Conservation (phyloP, 192 early-diverging fungal genomes). For the Martensiomyces pterosporus region DNA sequence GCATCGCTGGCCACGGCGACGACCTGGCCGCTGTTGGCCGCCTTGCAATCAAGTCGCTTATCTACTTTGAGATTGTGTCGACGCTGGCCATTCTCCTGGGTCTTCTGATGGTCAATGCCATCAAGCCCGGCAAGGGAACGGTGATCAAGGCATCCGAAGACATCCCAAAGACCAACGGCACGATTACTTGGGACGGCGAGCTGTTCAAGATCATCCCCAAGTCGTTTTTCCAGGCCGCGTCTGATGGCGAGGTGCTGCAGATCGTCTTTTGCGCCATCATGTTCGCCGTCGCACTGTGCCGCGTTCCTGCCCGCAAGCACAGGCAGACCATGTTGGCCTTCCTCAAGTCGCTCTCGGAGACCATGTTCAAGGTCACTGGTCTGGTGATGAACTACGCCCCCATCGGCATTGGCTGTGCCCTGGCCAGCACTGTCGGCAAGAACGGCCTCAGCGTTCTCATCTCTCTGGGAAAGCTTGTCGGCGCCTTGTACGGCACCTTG, state of each 20-base stretch:
- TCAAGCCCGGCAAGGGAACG: constrained; percentile 60
- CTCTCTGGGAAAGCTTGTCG: constrained; percentile 63
- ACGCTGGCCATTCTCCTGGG: constrained; percentile 64
- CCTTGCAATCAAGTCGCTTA: constrained; percentile 62
- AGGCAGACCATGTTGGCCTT: constrained; percentile 51
- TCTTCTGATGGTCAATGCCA: constrained; percentile 58
- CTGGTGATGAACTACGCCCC: constrained; percentile 66
- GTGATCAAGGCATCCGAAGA: constrained; percentile 14
- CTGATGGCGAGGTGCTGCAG: constrained; percentile 48
- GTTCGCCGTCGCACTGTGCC: constrained; percentile 59
- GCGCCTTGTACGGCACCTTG: constrained; percentile 57
- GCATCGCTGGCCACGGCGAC: constrained; percentile 70
- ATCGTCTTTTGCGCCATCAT: constrained; percentile 62
- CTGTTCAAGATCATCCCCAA: constrained; percentile 58
- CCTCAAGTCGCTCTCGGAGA: constrained; percentile 52
- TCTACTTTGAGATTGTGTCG: constrained; percentile 64
- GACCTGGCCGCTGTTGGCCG: constrained; percentile 58
- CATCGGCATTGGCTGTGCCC: constrained; percentile 60
- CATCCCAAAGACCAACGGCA: constrained; percentile 6
- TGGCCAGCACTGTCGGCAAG: constrained; percentile 58
- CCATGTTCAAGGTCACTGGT: constrained; percentile 63
- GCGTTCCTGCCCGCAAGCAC: constrained; percentile 29
- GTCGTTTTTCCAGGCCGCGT: constrained; percentile 55
- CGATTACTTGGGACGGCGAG: constrained; percentile 55
- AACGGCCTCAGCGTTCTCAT: constrained; percentile 58